Evolutionary conservation across 2,329 filamentous ascomycete species (phyloP).

Genomic region (Xenoacremonium recifei): DNA sequence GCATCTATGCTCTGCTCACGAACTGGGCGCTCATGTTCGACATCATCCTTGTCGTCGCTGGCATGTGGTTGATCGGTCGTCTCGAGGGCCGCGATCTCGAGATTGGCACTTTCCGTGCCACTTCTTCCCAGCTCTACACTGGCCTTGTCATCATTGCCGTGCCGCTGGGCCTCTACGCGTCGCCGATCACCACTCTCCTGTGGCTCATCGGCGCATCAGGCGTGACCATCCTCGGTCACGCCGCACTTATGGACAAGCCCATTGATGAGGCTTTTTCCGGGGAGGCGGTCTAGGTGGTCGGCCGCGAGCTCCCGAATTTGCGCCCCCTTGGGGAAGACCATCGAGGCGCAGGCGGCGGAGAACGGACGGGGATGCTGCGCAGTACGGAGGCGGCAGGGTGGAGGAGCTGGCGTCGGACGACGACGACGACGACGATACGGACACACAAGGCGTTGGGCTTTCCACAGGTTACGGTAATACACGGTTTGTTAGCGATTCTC

Average conservation of each 20-base stretch:
- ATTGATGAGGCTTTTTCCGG: slow-evolving; percentile 99
- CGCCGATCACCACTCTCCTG: slow-evolving; percentile 79
- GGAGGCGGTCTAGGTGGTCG: slow-evolving; percentile 99
- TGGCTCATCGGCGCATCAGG: slow-evolving; percentile 96
- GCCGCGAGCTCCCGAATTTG: slow-evolving; percentile 95
- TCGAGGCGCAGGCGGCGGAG: slow-evolving; percentile 78
- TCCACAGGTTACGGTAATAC: slow-evolving; percentile 41
- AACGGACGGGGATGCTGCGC: slow-evolving; percentile 47
- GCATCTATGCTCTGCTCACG: slow-evolving; percentile 90
- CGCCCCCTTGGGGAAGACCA: slow-evolving; percentile 99
- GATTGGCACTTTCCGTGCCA: slow-evolving; percentile 77
- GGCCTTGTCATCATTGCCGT: slow-evolving; percentile 78
- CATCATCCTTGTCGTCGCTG: slow-evolving; percentile 81
- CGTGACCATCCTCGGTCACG: slow-evolving; percentile 92
- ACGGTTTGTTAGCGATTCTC: slow-evolving; percentile 58
- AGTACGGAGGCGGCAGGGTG: slow-evolving; percentile 44
- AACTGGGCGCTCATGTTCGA: slow-evolving; percentile 87
- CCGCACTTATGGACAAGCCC: slow-evolving; percentile 93
- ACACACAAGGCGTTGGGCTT: slow-evolving; percentile 55
- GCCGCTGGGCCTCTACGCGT: slow-evolving; percentile 81
- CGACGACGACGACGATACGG: slow-evolving; percentile 55
- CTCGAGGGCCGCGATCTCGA: slow-evolving; percentile 87
- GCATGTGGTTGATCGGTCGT: slow-evolving; percentile 89
- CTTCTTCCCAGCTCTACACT: slow-evolving; percentile 92
- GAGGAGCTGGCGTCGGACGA: slow-evolving; percentile 68